These are phyloP conservation scores for Remersonia thermophila DNA, from an alignment of 2,329 filamentous ascomycete genomes.

Conservation along the genomic window DNA sequence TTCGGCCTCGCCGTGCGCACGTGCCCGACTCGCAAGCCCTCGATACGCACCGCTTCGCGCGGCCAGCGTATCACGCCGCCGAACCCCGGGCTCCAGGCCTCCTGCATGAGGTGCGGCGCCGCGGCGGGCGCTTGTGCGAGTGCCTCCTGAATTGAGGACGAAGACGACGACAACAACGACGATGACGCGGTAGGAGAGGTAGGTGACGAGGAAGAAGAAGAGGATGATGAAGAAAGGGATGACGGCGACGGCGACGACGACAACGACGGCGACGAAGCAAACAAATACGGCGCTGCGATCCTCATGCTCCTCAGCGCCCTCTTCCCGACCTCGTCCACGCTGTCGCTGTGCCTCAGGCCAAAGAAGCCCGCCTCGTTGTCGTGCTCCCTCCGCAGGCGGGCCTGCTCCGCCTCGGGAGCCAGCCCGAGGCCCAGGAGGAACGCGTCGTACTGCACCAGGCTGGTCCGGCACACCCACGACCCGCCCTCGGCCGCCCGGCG, in stretches of 20 bases:
- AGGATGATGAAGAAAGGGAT: too few relatives aligned
- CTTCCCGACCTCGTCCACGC: slow-evolving; percentile 52
- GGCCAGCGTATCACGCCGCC: slow-evolving; percentile 32
- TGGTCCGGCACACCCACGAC: slow-evolving; percentile 52
- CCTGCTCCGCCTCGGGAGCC: slow-evolving; percentile 41
- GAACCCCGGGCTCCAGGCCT: slow-evolving; percentile 34
- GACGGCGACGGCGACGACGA: too few relatives aligned
- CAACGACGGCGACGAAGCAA: slow-evolving; percentile 18
- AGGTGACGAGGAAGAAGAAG: too few relatives aligned
- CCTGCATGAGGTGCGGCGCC: slow-evolving; percentile 29
- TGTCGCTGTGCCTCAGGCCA: slow-evolving; percentile 45
- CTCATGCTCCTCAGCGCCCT: slow-evolving; percentile 45
- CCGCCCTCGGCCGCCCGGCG: slow-evolving; percentile 50
- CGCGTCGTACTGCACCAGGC: slow-evolving; percentile 56
- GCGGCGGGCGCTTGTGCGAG: background rate
- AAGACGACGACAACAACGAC: too few relatives aligned
- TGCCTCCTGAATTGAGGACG: too few relatives aligned
- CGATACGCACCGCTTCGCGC: slow-evolving; percentile 30
- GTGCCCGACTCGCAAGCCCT: slow-evolving; percentile 34
- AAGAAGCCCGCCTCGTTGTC: slow-evolving; percentile 39
- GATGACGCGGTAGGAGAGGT: too few relatives aligned
- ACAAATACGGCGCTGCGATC: slow-evolving; percentile 40
- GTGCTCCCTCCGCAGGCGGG: slow-evolving; percentile 29
- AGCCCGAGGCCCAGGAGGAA: slow-evolving; percentile 49
- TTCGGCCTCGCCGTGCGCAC: slow-evolving; percentile 28